Conservation (phyloP, 1,139 yeast species). For the Kodamaea alishanica region DNA sequence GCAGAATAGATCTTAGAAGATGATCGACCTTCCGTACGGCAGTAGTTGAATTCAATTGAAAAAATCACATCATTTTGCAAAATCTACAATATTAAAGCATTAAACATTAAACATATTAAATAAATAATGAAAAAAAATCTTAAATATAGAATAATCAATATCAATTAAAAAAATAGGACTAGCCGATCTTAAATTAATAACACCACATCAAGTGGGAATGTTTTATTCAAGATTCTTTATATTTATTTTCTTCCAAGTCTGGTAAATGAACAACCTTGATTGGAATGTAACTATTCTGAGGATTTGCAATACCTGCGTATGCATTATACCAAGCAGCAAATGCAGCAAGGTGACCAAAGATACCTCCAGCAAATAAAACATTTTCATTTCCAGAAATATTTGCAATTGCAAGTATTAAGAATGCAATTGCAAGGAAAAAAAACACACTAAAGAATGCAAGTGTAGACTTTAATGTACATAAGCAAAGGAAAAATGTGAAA, state of each 20-base stretch:
- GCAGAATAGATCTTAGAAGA: too few relatives aligned
- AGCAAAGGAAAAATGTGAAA: slow-evolving; percentile 64
- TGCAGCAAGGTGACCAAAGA: slow-evolving; percentile 74
- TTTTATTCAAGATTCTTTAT: too few relatives aligned
- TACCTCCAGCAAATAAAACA: slow-evolving; percentile 69
- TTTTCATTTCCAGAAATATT: slow-evolving; percentile 36
- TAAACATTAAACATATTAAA: too few relatives aligned
- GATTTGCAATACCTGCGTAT: slow-evolving; percentile 80
- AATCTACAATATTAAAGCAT: too few relatives aligned
- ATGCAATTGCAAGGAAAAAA: slow-evolving; percentile 61
- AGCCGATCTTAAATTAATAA: too few relatives aligned
- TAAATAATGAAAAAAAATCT: too few relatives aligned
- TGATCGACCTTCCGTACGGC: too few relatives aligned
- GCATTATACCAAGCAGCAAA: slow-evolving; percentile 87
- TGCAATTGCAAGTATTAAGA: slow-evolving; percentile 62
- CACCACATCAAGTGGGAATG: too few relatives aligned
- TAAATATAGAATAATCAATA: too few relatives aligned
- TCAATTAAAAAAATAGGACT: too few relatives aligned
- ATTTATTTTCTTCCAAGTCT: slow-evolving; percentile 28
- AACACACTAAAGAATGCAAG: slow-evolving; percentile 70
- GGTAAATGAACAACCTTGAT: slow-evolving; percentile 50
- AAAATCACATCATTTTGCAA: too few relatives aligned
- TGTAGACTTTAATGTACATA: slow-evolving; percentile 76
- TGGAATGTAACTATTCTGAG: slow-evolving; percentile 63
- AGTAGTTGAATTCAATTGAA: too few relatives aligned